A percentile compares a stretch with the other conserved stretches of the same genome.
These are phyloP conservation scores for Ophiostoma populinum DNA, from an alignment of 2,329 filamentous ascomycete species.

Conservation along the genomic window DNA sequence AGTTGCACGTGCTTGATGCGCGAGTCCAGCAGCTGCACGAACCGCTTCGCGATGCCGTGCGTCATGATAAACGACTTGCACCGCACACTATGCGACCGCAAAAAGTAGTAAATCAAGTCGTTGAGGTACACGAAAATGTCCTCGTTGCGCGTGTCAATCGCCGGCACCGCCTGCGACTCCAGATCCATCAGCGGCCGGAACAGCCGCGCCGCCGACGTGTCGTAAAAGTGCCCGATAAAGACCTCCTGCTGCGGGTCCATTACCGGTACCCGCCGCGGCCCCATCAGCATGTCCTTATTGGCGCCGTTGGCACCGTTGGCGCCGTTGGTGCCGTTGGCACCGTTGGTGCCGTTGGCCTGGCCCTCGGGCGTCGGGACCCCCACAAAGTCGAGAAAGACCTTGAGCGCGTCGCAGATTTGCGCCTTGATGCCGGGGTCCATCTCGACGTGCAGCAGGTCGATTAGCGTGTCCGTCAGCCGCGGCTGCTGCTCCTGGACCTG, in stretches of 20 bases:
- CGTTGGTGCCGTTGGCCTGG: slow-evolving; percentile 14
- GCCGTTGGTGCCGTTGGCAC: slow-evolving; percentile 14
- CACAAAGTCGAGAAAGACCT: slow-evolving; percentile 71
- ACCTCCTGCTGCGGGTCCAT: slow-evolving; percentile 62
- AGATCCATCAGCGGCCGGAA: slow-evolving; percentile 78
- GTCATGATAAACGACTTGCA: slow-evolving; percentile 78
- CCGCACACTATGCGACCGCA: slow-evolving; percentile 71
- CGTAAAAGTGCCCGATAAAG: slow-evolving; percentile 80
- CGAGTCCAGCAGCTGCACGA: slow-evolving; percentile 66
- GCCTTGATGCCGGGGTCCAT: slow-evolving; percentile 88
- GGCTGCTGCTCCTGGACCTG: slow-evolving; percentile 76
- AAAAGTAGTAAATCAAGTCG: slow-evolving; percentile 86
- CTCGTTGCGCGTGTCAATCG: slow-evolving; percentile 66
- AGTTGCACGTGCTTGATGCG: slow-evolving; percentile 87
- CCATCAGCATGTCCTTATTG: slow-evolving; percentile 21
- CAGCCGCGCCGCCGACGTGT: slow-evolving; percentile 65
- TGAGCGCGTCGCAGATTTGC: slow-evolving; percentile 88
- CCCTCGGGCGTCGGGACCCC: slow-evolving; percentile 26
- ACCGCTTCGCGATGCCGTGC: slow-evolving; percentile 59
- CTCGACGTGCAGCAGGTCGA: slow-evolving; percentile 80
- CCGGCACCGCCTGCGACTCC: slow-evolving; percentile 48
- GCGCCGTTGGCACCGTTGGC: slow-evolving; percentile 19
- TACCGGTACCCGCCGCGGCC: slow-evolving; percentile 23
- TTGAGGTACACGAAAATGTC: slow-evolving; percentile 84
- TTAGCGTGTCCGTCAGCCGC: slow-evolving; percentile 78